Evolutionary conservation across 2,329 filamentous ascomycete genomes (phyloP).

Genomic region (Cladorrhinum sp.): DNA sequence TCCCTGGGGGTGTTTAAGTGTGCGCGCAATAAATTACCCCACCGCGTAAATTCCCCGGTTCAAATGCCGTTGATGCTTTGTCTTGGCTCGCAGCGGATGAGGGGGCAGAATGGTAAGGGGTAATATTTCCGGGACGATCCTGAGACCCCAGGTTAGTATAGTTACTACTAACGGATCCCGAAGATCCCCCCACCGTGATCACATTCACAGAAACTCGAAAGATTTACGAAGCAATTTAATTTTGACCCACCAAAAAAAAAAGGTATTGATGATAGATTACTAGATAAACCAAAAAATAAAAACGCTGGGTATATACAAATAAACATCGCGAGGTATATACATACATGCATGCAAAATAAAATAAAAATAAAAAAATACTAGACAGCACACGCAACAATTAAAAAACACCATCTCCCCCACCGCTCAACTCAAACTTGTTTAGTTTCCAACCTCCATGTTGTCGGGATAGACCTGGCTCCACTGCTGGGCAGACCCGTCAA

Average conservation of each 20-base stretch:
- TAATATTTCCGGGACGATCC: neutral
- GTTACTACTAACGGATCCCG: neutral
- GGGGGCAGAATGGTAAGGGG: neutral
- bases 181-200: neutral
- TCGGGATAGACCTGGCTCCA: conserved; percentile 16
- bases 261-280: neutral
- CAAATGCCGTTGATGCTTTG: neutral
- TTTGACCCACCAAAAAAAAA: no score
- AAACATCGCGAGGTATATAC: neutral
- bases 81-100: neutral
- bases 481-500: conserved; percentile 18
- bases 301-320: neutral
- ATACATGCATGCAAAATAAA: neutral
- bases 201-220: neutral
- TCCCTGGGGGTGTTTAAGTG: no score
- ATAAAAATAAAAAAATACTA: no score
- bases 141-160: no score
- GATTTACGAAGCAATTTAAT: neutral
- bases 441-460: neutral
- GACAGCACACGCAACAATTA: no score
- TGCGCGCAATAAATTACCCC: no score
- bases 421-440: no score
- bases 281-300: neutral
- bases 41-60: neutral
- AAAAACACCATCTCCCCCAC: no score